A percentile compares a stretch with the other conserved stretches of the same genome.
Evolutionary conservation across 805 yeast species (phyloP).

Genomic region (Gaillardinia entomophila): DNA sequence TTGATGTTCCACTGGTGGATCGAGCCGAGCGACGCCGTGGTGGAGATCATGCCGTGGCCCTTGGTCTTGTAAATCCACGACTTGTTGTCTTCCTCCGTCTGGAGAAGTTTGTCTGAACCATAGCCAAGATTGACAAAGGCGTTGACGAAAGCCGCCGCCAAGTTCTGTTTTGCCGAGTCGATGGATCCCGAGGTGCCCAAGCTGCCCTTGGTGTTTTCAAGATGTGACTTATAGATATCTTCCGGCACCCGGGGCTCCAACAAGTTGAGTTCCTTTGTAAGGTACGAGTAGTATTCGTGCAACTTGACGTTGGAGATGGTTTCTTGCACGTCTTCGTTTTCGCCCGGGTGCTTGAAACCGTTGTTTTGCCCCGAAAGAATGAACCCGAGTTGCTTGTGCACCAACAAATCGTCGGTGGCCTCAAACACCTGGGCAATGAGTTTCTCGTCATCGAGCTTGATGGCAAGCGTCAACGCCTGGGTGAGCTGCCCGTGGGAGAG

Average conservation of each 20-base stretch:
- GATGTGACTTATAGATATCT: slow-evolving; percentile 86
- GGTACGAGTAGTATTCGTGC: slow-evolving; percentile 72
- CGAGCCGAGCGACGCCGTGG: slow-evolving; percentile 89
- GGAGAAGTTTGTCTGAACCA: slow-evolving; percentile 75
- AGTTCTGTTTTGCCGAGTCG: slow-evolving; percentile 91
- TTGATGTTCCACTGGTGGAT: slow-evolving; percentile 86
- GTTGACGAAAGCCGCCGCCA: slow-evolving; percentile 93
- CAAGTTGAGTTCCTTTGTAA: slow-evolving; percentile 82
- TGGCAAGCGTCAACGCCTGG: slow-evolving; percentile 86
- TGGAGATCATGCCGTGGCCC: slow-evolving; percentile 84
- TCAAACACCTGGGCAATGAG: slow-evolving; percentile 75
- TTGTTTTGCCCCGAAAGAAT: slow-evolving; percentile 84
- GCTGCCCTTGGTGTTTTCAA: slow-evolving; percentile 65
- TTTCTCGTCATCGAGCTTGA: slow-evolving; percentile 77
- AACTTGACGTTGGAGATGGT: slow-evolving; percentile 75
- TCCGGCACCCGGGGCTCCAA: slow-evolving; percentile 90
- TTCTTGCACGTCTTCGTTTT: slow-evolving; percentile 69
- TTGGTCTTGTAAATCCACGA: slow-evolving; percentile 91
- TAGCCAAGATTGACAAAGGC: slow-evolving; percentile 89
- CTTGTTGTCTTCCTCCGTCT: slow-evolving; percentile 63
- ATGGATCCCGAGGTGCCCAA: slow-evolving; percentile 49
- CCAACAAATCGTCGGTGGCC: slow-evolving; percentile 65
- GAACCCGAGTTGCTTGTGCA: slow-evolving; percentile 88
- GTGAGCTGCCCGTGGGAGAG: slow-evolving; percentile 72
- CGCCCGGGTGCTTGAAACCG: slow-evolving; percentile 59